Percentiles rank a stretch among this genome's conserved stretches.
Evolutionary conservation across 2,329 filamentous ascomycete species (phyloP).

Genomic region (Phyllosticta citriasiana): DNA sequence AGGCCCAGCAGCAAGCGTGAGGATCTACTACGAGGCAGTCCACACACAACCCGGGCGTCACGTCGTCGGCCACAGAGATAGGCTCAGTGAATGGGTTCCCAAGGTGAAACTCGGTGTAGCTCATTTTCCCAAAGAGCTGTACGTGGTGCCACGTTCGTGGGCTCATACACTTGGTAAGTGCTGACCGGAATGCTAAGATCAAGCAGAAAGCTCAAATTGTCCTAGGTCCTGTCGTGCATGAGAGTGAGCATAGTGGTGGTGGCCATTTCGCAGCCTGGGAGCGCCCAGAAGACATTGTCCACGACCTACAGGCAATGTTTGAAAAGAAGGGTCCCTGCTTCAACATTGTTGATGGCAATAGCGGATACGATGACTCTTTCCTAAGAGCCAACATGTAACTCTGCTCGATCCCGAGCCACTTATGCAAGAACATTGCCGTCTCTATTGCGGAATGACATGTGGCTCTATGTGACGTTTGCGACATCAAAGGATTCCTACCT

Average conservation of each 20-base stretch:
- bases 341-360: slow-evolving; percentile 1
- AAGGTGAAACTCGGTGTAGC: slow-evolving; percentile 43
- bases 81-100: slow-evolving; percentile 33
- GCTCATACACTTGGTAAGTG: slow-evolving; percentile 43
- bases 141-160: slow-evolving; percentile 46
- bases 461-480: background rate
- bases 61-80: slow-evolving; percentile 21
- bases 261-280: slow-evolving; percentile 56
- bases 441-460: background rate
- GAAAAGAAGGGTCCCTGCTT: slow-evolving; percentile 5
- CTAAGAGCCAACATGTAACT: background rate
- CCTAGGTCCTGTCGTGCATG: slow-evolving; percentile 43
- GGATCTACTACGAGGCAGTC: slow-evolving; percentile 62
- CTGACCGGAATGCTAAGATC: background rate
- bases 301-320: slow-evolving; percentile 48
- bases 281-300: slow-evolving; percentile 41
- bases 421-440: background rate
- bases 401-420: background rate
- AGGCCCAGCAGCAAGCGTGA: slow-evolving; percentile 55
- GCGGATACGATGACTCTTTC: background rate
- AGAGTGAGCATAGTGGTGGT: slow-evolving; percentile 40
- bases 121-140: slow-evolving; percentile 50
- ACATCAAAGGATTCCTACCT: no score
- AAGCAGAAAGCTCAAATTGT: background rate
- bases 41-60: slow-evolving; percentile 27